Conservation (phyloP, 352 stramenopile species). For the Phytopythium helicoides region DNA sequence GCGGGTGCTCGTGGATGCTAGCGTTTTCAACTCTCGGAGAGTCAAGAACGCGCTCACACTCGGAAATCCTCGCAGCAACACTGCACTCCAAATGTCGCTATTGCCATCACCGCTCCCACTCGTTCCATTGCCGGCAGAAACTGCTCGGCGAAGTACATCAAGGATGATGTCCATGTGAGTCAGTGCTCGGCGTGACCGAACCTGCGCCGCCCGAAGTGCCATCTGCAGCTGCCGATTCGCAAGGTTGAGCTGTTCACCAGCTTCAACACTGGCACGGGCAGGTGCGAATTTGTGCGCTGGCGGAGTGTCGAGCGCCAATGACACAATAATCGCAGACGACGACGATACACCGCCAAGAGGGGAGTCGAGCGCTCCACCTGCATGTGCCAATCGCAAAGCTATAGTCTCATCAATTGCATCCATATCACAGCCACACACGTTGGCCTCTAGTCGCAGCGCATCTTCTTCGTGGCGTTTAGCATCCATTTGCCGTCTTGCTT, state of each 20-base stretch:
- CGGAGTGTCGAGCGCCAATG: slow-evolving; percentile 45
- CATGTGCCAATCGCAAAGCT: slow-evolving; percentile 19
- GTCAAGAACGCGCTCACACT: slow-evolving; percentile 31
- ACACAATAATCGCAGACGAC: slow-evolving; percentile 17
- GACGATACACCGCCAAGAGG: background rate
- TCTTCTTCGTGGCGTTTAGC: slow-evolving; percentile 37
- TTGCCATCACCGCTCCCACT: background rate
- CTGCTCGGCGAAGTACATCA: slow-evolving; percentile 38
- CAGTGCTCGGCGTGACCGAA: slow-evolving; percentile 42
- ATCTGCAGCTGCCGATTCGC: slow-evolving; percentile 70
- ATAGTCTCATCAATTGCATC: slow-evolving; percentile 46
- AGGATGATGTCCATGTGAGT: slow-evolving; percentile 63
- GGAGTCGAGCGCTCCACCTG: slow-evolving; percentile 22
- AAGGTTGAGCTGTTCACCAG: slow-evolving; percentile 55
- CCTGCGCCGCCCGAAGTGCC: slow-evolving; percentile 64
- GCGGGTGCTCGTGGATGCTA: slow-evolving; percentile 31
- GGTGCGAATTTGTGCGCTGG: slow-evolving; percentile 67
- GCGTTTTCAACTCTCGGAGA: slow-evolving; percentile 35
- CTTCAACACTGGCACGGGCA: slow-evolving; percentile 49
- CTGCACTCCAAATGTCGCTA: slow-evolving; percentile 23
- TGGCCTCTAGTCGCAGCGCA: slow-evolving; percentile 40
- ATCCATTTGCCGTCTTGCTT: slow-evolving; percentile 31
- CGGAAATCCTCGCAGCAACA: slow-evolving; percentile 14
- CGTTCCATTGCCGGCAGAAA: slow-evolving; percentile 9
- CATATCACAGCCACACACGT: slow-evolving; percentile 43